Evolutionary conservation across 257 asterid species (phyloP).

Genomic region (Nicotiana paniculata): DNA sequence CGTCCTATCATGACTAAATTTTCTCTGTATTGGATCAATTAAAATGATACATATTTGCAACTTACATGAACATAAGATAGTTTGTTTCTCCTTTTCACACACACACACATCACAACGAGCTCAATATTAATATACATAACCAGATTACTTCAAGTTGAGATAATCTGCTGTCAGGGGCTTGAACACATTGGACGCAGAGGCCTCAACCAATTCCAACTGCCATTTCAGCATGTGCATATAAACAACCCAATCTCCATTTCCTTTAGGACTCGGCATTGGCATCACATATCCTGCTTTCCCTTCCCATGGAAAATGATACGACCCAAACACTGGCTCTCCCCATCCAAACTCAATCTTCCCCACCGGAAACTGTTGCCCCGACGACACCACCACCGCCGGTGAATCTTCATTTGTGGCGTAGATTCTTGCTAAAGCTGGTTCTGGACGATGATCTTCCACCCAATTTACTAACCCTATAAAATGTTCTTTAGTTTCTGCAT

Average conservation of each 20-base stretch:
- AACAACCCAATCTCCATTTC: conserved; percentile 73
- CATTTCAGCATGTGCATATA: conserved; percentile 46
- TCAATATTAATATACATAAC: background rate
- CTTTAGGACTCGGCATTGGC: conserved; percentile 61
- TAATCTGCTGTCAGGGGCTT: conserved; percentile 36
- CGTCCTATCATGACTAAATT: too few relatives aligned
- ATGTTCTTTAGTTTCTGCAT: conserved; percentile 45
- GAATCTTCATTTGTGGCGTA: conserved; percentile 29
- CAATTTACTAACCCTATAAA: conserved; percentile 61
- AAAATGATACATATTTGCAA: too few relatives aligned
- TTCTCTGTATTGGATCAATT: too few relatives aligned
- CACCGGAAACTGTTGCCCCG: conserved; percentile 47
- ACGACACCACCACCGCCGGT: conserved; percentile 59
- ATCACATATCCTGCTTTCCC: conserved; percentile 62
- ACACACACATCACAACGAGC: too few relatives aligned
- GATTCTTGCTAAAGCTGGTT: conserved; percentile 32
- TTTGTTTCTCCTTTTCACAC: too few relatives aligned
- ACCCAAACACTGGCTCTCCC: conserved; percentile 54
- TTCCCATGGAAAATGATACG: conserved; percentile 67
- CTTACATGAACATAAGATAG: too few relatives aligned
- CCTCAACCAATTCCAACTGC: conserved; percentile 52
- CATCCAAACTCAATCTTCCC: conserved; percentile 53
- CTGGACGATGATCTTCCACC: conserved; percentile 76
- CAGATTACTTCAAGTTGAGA: conserved; percentile 4
- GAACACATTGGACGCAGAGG: conserved; percentile 37